Base-by-base conservation (phyloP, 2,329 filamentous ascomycete species). In the Alternaria sp. region DNA sequence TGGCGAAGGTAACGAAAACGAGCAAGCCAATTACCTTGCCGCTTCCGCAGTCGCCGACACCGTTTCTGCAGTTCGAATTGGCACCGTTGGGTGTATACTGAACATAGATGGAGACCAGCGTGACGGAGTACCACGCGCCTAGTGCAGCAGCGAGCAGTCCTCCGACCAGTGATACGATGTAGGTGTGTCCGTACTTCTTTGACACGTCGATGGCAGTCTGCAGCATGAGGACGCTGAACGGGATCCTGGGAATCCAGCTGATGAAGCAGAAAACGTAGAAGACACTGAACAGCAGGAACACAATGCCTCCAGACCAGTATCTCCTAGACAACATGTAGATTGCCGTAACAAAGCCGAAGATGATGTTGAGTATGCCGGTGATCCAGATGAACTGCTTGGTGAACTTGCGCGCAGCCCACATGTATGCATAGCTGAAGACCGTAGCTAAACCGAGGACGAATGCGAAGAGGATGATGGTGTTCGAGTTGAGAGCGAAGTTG, bases 321-420 rank as follows among this genome's bases (percentile, higher is more conserved):
- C 87, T 87, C 46, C 88, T 85, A 63, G 86, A 89, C 47, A 97
- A 87, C 84, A 97, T 97, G 81, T 93, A 96, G 56, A 95, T 89
- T 10, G 92, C 93, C 0, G 93, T 97, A 1, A 87, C 94, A n/a
- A 97, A 83, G 1, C 92, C 93, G 71, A 93, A 90, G 58, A 91
- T 82, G 72, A 97, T 91, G 79, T 97, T 73, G 21, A 77, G 65
- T 30, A 76, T 75, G 10, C 71, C 71, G 11, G 93, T 96, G 43
- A 93, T 87, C 92, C 93, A 97, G 77, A 97, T 96, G 71, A 97
- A 93, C 75, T 93, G 88, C 81, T 96, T 96, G 4, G 94, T 93
- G 69, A 95, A 95, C 50, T 87, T 82, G 59, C 93, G 88, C 7
- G 92, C 91, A 2, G 90, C 79, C 80, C 89, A 88, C 72, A 97